Base-by-base conservation (phyloP, 148 eudicot genomes). In the Gaultheria prostrata region DNA sequence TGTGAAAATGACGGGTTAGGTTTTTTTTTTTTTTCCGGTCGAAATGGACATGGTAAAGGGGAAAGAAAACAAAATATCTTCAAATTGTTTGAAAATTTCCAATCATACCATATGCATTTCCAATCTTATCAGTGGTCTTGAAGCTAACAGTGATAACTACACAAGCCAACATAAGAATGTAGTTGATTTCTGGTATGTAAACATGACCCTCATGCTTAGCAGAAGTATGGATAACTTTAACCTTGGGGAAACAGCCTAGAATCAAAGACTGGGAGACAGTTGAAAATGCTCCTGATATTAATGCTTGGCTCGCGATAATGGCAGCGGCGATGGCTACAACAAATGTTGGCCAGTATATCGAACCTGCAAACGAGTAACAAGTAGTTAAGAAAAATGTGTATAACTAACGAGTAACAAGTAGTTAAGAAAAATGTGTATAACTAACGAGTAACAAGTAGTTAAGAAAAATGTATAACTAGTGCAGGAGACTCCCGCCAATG, bases 241-340 rank as follows among this genome's bases (percentile, higher is more conserved):
- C 94, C 83, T 91, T 78, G 0, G 98, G 98, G 85, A 95, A 95
- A 51, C 95, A 89, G 72, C 94, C 92, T 56, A 94, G 82, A 15
- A 90, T 92, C 30, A 87, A 79, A 51, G 94, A 88, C 82, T 95
- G 98, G 33, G 92, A 88, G 79, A 95, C 87, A 73, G 92, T 89
- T 3, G 98, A 83, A 72, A 93, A 95, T 0, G 94, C 86, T 56
- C 91, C 96, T 0, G 98, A 89, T 63, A 93, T 92, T 85, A 95
- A 87, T 14, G 98, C 94, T 88, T 93, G 97, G 89, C 98, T 95
- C 0, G 95, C 98, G n/a, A 95, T 93, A 53, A 95, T 88, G 1
- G 97, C 93, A 32, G 97, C 94, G 65, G 90, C 88, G 26, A 87
- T 80, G 24, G 97, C 98, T 57, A 93, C 89, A 1, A 84, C 91